phyloP scores from a whole-genome alignment of 2,329 filamentous ascomycete species.

The Pseudopithomyces maydicus region DNA sequence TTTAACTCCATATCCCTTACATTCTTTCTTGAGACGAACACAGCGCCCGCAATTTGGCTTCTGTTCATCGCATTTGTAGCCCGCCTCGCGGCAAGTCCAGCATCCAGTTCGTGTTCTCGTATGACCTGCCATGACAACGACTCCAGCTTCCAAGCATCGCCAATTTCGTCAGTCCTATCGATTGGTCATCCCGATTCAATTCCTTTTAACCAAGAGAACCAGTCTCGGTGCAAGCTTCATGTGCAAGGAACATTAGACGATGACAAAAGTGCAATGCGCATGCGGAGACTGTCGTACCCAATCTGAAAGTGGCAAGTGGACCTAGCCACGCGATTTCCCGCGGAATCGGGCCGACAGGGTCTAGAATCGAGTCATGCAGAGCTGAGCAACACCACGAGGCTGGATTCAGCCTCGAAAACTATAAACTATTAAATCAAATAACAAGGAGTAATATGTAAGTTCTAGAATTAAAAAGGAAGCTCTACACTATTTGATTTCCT shows the following conservation, averaged over 20 bases:
- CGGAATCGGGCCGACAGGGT: not conserved
- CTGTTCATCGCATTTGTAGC: constrained; percentile 40
- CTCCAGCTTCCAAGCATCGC: too few species aligned
- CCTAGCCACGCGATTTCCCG: not conserved
- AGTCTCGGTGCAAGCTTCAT: not conserved
- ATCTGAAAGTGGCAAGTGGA: constrained; percentile 3
- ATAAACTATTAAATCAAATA: too few species aligned
- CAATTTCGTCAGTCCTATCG: not conserved
- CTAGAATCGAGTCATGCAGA: not conserved
- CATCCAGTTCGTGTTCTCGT: constrained; percentile 37
- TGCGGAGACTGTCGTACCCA: not conserved
- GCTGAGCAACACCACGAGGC: too few species aligned
- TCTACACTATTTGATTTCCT: too few species aligned
- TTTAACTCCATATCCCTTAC: constrained; percentile 37
- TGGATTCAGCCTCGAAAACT: too few species aligned
- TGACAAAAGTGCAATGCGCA: not conserved
- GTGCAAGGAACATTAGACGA: not conserved
- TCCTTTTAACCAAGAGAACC: not conserved
- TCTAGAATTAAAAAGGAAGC: too few species aligned
- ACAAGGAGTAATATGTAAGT: too few species aligned
- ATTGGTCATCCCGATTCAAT: not conserved
- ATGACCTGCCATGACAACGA: constrained; percentile 15
- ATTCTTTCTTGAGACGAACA: constrained; percentile 31
- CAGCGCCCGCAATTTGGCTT: constrained; percentile 36
- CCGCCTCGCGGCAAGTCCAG: constrained; percentile 39